Evolutionary conservation across 768 basidiomycete genomes (phyloP), one percentile per base, ranked within the genome.

Genomic region (Suillus placidus): DNA sequence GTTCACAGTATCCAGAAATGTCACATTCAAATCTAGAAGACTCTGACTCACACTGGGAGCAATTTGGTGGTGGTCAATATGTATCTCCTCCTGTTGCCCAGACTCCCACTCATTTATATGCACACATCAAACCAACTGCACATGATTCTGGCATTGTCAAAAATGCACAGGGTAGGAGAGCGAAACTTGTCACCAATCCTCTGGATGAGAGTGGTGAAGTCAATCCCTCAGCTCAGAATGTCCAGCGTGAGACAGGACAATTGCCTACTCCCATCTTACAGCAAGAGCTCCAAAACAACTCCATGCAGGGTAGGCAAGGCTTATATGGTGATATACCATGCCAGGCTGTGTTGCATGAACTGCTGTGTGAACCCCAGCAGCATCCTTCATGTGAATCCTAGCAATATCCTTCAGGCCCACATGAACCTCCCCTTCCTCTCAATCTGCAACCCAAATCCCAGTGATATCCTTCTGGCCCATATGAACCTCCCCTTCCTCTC

Each of bases 181-280:
- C 9, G 4, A 47, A 47, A 47, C 45, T 47, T 10, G 9, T 45
- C 20, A n/a, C 43, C 4, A 6, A 45, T n/a, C 20, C 4, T 47
- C 45, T 47, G 45, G 45, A 47, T 8, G 10, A 47, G 45, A 47
- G 45, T 47, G 45, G n/a, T 2, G 45, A 47, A 47, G 45, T 47
- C 45, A 47, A n/a, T 20, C n/a, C n/a, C n/a, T 23, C 45, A 47
- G n/a, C 8, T 47, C 45, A 47, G 10, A 47, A 47, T 23, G n/a
- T 47, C 45, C n/a, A 47, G 45, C 45, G n/a, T 47, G 45, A 47
- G 45, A 47, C 45, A 47, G 43, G 43, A 45, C 45, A 47, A 47
- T 47, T 0, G 45, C 45, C 4, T 47, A n/a, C 45, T 47, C 45
- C 45, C 45, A 1, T 47, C 45, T 47, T 23, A n/a, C 45, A 47